phyloP scores from a whole-genome alignment of 331 rosid species.

The Pyrus hybrid region DNA sequence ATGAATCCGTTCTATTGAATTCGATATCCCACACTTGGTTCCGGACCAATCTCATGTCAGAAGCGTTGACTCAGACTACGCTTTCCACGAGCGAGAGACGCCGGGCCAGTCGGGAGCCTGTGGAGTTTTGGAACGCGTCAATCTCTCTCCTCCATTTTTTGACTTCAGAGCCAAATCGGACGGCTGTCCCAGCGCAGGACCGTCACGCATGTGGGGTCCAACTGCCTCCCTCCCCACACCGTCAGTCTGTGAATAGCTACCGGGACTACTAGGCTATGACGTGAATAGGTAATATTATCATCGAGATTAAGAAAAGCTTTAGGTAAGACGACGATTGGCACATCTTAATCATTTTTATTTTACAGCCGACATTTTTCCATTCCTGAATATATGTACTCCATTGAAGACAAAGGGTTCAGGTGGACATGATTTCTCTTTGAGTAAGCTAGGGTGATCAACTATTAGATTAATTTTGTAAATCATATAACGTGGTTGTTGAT shows the following conservation, averaged over 20 bases:
- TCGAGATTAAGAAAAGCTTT: background rate
- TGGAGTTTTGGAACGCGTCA: constrained; percentile 34
- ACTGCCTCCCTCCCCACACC: background rate
- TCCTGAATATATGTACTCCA: no score
- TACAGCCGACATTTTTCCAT: no score
- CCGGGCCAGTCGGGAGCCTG: constrained; percentile 31
- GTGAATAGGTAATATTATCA: background rate
- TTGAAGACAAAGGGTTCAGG: no score
- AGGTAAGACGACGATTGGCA: background rate
- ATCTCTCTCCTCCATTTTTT: constrained; percentile 20
- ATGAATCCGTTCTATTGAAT: background rate
- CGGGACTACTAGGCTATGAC: background rate
- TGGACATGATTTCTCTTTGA: no score
- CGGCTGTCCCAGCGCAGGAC: background rate
- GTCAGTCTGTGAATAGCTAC: background rate
- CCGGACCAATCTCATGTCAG: background rate
- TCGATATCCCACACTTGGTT: background rate
- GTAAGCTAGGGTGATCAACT: no score
- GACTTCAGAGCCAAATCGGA: constrained; percentile 1
- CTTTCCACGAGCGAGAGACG: constrained; percentile 26
- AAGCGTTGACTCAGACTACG: constrained; percentile 38
- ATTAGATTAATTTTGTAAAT: no score
- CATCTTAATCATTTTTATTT: background rate
- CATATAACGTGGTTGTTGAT: no score
- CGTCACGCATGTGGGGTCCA: background rate